Conservation (phyloP, 768 basidiomycete genomes). For the Phanerochaete sordida region DNA sequence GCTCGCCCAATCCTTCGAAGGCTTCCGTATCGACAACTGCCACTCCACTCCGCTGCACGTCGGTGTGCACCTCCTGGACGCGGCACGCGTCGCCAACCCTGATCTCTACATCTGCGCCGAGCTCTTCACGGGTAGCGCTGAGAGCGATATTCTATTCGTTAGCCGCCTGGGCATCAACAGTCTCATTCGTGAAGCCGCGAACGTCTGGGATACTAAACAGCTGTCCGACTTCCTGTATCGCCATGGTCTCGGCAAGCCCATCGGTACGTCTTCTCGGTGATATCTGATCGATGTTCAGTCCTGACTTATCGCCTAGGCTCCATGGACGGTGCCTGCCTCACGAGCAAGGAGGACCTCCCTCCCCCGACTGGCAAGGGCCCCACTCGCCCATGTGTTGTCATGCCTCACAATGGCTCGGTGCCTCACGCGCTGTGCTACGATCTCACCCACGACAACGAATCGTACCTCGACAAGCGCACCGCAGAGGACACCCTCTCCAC, state of each 20-base stretch:
- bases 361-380: slow-evolving; percentile 85
- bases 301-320: slow-evolving; percentile 53
- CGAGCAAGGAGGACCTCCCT: slow-evolving; percentile 68
- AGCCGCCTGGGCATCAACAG: slow-evolving; percentile 91
- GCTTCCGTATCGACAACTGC: slow-evolving; percentile 97
- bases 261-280: slow-evolving; percentile 52
- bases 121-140: slow-evolving; percentile 93
- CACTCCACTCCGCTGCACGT: slow-evolving; percentile 96
- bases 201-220: slow-evolving; percentile 87
- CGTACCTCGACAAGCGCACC: slow-evolving; percentile 82
- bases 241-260: slow-evolving; percentile 89
- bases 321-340: slow-evolving; percentile 88
- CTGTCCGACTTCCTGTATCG: slow-evolving; percentile 84
- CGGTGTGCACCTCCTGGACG: slow-evolving; percentile 93
- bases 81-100: slow-evolving; percentile 83
- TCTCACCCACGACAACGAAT: slow-evolving; percentile 96
- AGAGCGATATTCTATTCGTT: slow-evolving; percentile 90
- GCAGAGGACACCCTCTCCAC: slow-evolving; percentile 96
- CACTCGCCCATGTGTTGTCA: slow-evolving; percentile 67
- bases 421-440: slow-evolving; percentile 97
- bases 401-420: slow-evolving; percentile 75
- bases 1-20: slow-evolving; percentile 84
- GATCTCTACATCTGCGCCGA: slow-evolving; percentile 97
- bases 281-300: not conserved
- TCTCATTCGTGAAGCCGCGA: slow-evolving; percentile 92